Conservation (phyloP, 345 rosid species). For the rapeseed (Brassica napus) region Da-Ae NC_063440.1:9811001-9811500, state of each 20-base stretch:
- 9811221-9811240: constrained; percentile 16
- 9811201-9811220: background rate
- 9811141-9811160: constrained; percentile 73
- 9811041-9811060: constrained; percentile 99
- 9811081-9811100: constrained; percentile 93
- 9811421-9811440: too few relatives aligned
- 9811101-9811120: constrained; percentile 82
- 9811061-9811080: constrained; percentile 83
- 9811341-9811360: constrained; percentile 8
- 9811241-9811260: background rate
- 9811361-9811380: constrained; percentile 8
- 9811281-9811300: constrained; percentile 4
- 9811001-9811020: constrained; percentile 98
- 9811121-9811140: constrained; percentile 44
- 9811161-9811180: constrained; percentile 53
- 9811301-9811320: constrained; percentile 9
- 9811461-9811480: constrained; percentile 55
- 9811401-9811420: too few relatives aligned
- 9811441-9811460: constrained; percentile 24
- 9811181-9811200: constrained; percentile 12
- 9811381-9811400: constrained; percentile 4
- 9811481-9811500: constrained; percentile 97
- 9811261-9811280: constrained; percentile 15
- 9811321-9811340: constrained; percentile 32
- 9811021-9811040: constrained; percentile 97